These are phyloP conservation scores for Filosporella fistucella DNA, from an alignment of 495 filamentous ascomycete genomes.

Conservation along the genomic window DNA sequence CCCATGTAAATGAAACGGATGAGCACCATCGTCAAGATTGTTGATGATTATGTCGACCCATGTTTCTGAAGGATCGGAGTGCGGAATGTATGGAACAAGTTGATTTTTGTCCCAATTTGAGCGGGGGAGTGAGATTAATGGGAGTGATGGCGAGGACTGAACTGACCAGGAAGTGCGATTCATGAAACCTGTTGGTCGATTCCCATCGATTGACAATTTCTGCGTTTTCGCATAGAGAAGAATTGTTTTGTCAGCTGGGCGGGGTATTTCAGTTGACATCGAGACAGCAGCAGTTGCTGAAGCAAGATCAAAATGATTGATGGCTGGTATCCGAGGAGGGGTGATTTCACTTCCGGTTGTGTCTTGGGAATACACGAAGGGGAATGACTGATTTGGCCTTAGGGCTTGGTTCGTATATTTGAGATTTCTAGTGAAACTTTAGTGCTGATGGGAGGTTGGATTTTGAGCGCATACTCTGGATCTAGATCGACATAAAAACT, in stretches of 20 bases:
- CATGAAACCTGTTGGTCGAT: constrained; percentile 41
- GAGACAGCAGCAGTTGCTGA: constrained; percentile 17
- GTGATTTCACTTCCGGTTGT: neutral
- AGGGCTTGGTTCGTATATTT: constrained; percentile 42
- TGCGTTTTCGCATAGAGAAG: constrained; percentile 26
- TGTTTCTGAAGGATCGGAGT: neutral
- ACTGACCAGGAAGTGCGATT: constrained; percentile 43
- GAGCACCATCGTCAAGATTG: constrained; percentile 63
- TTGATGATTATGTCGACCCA: constrained; percentile 74
- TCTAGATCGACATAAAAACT: constrained; percentile 34
- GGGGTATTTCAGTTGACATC: constrained; percentile 23
- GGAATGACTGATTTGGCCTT: constrained; percentile 36
- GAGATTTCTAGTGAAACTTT: constrained; percentile 32
- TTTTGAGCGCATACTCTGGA: constrained; percentile 28
- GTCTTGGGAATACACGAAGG: constrained; percentile 20
- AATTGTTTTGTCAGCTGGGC: constrained; percentile 33
- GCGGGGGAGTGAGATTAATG: constrained; percentile 29
- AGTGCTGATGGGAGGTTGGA: neutral
- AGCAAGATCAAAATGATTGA: constrained; percentile 1
- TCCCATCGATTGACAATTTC: constrained; percentile 19
- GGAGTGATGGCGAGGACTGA: constrained; percentile 21
- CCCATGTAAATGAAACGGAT: constrained; percentile 59
- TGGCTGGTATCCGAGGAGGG: neutral
- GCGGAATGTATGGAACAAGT: constrained; percentile 21
- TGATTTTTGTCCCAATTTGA: constrained; percentile 39